Conservation (phyloP, 2,329 filamentous ascomycete genomes). For the Dactylellina haptotyla region DNA sequence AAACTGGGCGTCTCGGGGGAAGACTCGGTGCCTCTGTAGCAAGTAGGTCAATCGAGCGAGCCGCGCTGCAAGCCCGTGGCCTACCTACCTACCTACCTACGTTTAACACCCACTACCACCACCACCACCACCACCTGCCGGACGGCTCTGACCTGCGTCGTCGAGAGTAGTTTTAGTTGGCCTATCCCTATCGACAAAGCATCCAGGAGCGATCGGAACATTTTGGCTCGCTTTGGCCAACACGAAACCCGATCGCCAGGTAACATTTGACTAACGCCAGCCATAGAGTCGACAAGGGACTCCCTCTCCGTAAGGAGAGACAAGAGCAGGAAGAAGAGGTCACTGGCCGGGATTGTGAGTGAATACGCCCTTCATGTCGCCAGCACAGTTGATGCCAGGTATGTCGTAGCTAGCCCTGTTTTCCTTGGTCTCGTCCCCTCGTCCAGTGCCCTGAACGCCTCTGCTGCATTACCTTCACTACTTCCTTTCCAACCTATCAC, state of each 20-base stretch:
- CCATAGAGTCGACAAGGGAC: constrained; percentile 53
- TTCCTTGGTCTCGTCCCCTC: constrained; percentile 28
- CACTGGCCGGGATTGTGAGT: constrained; percentile 52
- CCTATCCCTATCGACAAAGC: constrained; percentile 1
- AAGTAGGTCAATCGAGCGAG: constrained; percentile 30
- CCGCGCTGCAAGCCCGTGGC: constrained; percentile 51
- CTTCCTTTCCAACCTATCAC: constrained; percentile 36
- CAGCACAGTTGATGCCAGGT: constrained; percentile 54
- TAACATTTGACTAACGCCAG: constrained; percentile 37
- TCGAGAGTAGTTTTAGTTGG: constrained; percentile 22
- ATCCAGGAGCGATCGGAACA: constrained; percentile 21
- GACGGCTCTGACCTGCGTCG: constrained; percentile 41
- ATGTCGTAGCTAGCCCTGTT: constrained; percentile 43
- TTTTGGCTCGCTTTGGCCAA: constrained; percentile 23
- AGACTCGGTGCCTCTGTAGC: constrained; percentile 33
- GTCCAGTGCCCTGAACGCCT: constrained; percentile 36
- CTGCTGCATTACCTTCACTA: constrained; percentile 17
- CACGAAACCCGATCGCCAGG: constrained; percentile 42
- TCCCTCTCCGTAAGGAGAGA: constrained; percentile 54
- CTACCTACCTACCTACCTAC: constrained; percentile 1
- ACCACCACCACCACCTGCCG: constrained; percentile 21
- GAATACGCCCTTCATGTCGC: constrained; percentile 54
- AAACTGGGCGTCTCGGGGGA: constrained; percentile 47
- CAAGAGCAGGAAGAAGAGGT: constrained; percentile 54
- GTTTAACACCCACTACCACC: constrained; percentile 8